These are phyloP conservation scores for Solanum virginianum DNA, from an alignment of 257 asterid species.

Conservation along the genomic window DNA sequence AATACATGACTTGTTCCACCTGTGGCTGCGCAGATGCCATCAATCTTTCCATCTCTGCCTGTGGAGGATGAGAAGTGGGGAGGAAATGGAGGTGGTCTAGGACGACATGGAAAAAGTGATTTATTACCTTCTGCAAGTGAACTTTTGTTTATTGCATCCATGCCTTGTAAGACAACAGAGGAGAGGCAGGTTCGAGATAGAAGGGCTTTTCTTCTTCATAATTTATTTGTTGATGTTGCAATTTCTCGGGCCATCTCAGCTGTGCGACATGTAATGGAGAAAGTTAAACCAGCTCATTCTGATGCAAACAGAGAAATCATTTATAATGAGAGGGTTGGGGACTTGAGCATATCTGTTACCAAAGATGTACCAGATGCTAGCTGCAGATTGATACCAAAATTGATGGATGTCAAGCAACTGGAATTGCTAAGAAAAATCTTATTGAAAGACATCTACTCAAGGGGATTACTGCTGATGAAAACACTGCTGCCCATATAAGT, in stretches of 20 bases:
- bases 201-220: slow-evolving; percentile 90
- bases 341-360: slow-evolving; percentile 55
- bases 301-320: slow-evolving; percentile 14
- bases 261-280: slow-evolving; percentile 50
- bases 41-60: slow-evolving; percentile 73
- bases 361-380: slow-evolving; percentile 73
- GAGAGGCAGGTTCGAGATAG: slow-evolving; percentile 94
- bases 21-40: slow-evolving; percentile 58
- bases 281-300: slow-evolving; percentile 33
- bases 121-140: slow-evolving; percentile 74
- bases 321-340: slow-evolving; percentile 58
- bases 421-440: slow-evolving; percentile 40
- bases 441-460: slow-evolving; percentile 84
- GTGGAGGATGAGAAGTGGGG: slow-evolving; percentile 91
- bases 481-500: slow-evolving; percentile 88
- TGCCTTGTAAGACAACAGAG: slow-evolving; percentile 93
- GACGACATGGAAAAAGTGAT: slow-evolving; percentile 75
- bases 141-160: slow-evolving; percentile 59
- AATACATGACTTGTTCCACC: slow-evolving; percentile 97
- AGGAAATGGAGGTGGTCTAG: slow-evolving; percentile 92
- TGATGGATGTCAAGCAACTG: slow-evolving; percentile 74
- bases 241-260: slow-evolving; percentile 77
- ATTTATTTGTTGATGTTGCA: slow-evolving; percentile 87
- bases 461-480: slow-evolving; percentile 96
- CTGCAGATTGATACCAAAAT: slow-evolving; percentile 77